Evolutionary conservation across 1,139 yeast genomes (phyloP).

Genomic region (Yamadazyma spencermartinsiae): DNA sequence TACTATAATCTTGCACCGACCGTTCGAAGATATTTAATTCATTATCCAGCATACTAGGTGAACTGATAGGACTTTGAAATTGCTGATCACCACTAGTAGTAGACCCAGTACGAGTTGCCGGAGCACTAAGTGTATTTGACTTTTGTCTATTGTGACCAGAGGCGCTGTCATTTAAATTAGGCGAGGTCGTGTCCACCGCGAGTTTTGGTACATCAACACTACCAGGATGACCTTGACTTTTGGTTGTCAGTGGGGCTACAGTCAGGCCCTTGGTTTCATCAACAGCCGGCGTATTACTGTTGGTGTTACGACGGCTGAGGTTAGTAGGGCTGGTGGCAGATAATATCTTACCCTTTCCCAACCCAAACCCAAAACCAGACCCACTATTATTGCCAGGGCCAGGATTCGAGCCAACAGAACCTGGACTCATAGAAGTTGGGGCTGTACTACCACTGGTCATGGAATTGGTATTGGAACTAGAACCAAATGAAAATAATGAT

Average conservation of each 20-base stretch:
- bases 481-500: slow-evolving; percentile 23
- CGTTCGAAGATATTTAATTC: slow-evolving; percentile 55
- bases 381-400: no score
- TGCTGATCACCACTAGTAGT: neutral
- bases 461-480: slow-evolving; percentile 7
- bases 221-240: neutral
- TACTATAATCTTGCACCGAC: slow-evolving; percentile 52
- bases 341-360: slow-evolving; percentile 1
- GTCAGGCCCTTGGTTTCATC: neutral
- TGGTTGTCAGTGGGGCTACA: no score
- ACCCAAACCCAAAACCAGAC: neutral
- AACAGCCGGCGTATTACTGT: neutral
- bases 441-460: neutral
- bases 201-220: neutral
- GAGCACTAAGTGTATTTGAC: slow-evolving; percentile 8
- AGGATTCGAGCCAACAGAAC: neutral
- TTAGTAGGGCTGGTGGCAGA: slow-evolving; percentile 1
- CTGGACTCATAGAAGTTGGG: neutral
- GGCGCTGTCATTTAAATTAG: neutral
- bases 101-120: neutral
- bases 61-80: slow-evolving; percentile 5
- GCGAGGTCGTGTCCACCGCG: neutral
- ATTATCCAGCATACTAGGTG: slow-evolving; percentile 9
- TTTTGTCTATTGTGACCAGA: neutral
- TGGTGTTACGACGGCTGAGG: slow-evolving; percentile 1